Conservation (phyloP, 2,329 filamentous ascomycete species). For the Aspergillus vadensis region DNA sequence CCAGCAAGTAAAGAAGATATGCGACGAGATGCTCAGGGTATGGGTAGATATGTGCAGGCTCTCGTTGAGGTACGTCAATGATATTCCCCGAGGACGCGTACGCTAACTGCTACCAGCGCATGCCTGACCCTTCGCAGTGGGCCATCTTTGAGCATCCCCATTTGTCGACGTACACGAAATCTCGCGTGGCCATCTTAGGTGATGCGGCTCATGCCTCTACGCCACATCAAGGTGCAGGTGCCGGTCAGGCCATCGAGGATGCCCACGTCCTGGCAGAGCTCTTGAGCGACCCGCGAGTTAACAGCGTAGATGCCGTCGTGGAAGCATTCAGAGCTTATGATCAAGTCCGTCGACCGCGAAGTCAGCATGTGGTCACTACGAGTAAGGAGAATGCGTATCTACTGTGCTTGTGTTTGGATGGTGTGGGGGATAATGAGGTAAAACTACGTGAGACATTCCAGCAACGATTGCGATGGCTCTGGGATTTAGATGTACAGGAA, state of each 20-base stretch:
- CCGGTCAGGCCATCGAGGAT: slow-evolving; percentile 44
- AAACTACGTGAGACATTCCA: slow-evolving; percentile 28
- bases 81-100: fast-evolving
- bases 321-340: slow-evolving; percentile 57
- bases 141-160: slow-evolving; percentile 39
- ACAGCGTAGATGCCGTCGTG: slow-evolving; percentile 37
- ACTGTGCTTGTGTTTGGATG: slow-evolving; percentile 29
- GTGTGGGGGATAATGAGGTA: slow-evolving; percentile 29
- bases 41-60: slow-evolving; percentile 32
- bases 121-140: slow-evolving; percentile 33
- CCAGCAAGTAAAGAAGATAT: slow-evolving; percentile 34
- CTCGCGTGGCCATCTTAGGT: slow-evolving; percentile 36
- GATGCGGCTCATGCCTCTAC: slow-evolving; percentile 45
- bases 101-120: background rate
- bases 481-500: slow-evolving; percentile 35
- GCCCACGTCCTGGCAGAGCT: slow-evolving; percentile 46
- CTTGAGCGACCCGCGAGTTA: slow-evolving; percentile 44
- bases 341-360: slow-evolving; percentile 50
- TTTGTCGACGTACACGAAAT: slow-evolving; percentile 34
- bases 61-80: slow-evolving; percentile 29
- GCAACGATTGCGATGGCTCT: slow-evolving; percentile 35
- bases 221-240: slow-evolving; percentile 42
- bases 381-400: slow-evolving; percentile 49
- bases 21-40: slow-evolving; percentile 27
- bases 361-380: slow-evolving; percentile 54